These are phyloP conservation scores for Penicillium rolfsii DNA, from an alignment of 2,329 filamentous ascomycete genomes.

Conservation along the genomic window DNA sequence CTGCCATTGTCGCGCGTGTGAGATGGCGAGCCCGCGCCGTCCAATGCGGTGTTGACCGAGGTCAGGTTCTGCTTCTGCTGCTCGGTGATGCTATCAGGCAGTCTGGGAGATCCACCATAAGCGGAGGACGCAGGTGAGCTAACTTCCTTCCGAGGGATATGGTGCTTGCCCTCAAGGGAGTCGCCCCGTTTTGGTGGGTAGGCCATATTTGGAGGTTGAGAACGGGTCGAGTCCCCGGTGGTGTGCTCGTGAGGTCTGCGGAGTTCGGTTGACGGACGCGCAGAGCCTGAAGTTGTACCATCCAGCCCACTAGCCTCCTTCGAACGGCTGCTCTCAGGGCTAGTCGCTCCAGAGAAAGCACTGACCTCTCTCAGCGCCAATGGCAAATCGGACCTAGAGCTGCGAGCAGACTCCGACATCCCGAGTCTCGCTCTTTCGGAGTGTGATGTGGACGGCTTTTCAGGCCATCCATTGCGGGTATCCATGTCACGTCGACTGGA, in stretches of 20 bases:
- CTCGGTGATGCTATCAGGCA: constrained; percentile 34
- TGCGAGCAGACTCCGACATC: constrained; percentile 54
- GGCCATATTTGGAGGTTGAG: constrained; percentile 40
- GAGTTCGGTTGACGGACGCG: constrained; percentile 63
- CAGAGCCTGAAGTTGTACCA: constrained; percentile 37
- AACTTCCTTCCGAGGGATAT: constrained; percentile 69
- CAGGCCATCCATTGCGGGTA: constrained; percentile 28
- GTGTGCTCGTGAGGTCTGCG: constrained; percentile 58
- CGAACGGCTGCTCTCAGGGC: constrained; percentile 33
- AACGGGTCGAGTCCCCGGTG: constrained; percentile 46
- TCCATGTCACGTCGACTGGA: constrained; percentile 36
- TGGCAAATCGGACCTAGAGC: constrained; percentile 46
- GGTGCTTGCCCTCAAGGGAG: constrained; percentile 57
- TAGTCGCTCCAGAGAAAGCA: constrained; percentile 41
- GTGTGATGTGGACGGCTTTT: constrained; percentile 23
- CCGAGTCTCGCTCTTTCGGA: constrained; percentile 69
- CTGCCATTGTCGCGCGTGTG: constrained; percentile 70
- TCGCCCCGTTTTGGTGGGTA: constrained; percentile 61
- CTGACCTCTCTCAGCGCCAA: constrained; percentile 48
- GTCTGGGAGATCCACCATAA: constrained; percentile 44
- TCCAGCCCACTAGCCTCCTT: constrained; percentile 24
- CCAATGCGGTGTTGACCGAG: constrained; percentile 48
- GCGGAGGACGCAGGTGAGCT: constrained; percentile 40
- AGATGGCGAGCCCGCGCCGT: constrained; percentile 64
- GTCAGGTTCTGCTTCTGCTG: constrained; percentile 37